Percentiles rank a stretch among this genome's conserved stretches.
Conservation (phyloP, 176 grass and related monocot species). For the Phyllostachys edulis region DNA sequence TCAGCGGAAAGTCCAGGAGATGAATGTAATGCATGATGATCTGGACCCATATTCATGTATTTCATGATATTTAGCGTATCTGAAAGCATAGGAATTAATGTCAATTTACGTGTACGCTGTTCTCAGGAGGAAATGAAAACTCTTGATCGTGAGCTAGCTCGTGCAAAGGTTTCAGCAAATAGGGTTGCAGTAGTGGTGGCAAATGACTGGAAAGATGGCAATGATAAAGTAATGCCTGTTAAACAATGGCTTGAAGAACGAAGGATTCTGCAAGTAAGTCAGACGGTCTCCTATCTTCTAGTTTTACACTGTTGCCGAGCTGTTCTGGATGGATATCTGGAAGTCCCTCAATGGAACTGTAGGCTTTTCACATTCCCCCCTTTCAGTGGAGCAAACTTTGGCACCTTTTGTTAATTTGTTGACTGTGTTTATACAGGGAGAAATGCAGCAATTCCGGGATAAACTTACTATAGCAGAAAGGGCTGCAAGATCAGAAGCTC, state of each 20-base stretch:
- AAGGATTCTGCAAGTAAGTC: constrained; percentile 80
- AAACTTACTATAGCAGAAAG: constrained; percentile 90
- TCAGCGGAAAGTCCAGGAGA: constrained; percentile 94
- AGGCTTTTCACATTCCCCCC: not conserved
- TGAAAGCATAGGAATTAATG: constrained; percentile 13
- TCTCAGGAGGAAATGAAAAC: constrained; percentile 94
- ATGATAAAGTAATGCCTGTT: constrained; percentile 99
- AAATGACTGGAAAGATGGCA: constrained; percentile 99
- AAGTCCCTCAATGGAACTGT: not conserved
- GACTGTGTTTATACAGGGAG: constrained; percentile 53
- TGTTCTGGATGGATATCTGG: constrained; percentile 10
- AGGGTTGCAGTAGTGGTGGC: constrained; percentile 98
- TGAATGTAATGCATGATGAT: constrained; percentile 71
- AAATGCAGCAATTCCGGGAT: constrained; percentile 96
- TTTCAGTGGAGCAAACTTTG: not conserved
- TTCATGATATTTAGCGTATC: constrained; percentile 27
- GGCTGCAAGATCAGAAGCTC: constrained; percentile 86
- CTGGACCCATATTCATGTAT: not conserved
- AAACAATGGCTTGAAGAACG: constrained; percentile 97
- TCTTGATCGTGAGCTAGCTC: constrained; percentile 87
- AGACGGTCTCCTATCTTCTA: not conserved
- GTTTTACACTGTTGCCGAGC: not conserved
- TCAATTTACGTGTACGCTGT: constrained; percentile 36
- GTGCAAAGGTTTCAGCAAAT: constrained; percentile 93
- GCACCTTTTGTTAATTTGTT: constrained; percentile 25